These are phyloP conservation scores for Polytolypa hystricis DNA, from an alignment of 2,329 filamentous ascomycete species.

Conservation along the genomic window DNA sequence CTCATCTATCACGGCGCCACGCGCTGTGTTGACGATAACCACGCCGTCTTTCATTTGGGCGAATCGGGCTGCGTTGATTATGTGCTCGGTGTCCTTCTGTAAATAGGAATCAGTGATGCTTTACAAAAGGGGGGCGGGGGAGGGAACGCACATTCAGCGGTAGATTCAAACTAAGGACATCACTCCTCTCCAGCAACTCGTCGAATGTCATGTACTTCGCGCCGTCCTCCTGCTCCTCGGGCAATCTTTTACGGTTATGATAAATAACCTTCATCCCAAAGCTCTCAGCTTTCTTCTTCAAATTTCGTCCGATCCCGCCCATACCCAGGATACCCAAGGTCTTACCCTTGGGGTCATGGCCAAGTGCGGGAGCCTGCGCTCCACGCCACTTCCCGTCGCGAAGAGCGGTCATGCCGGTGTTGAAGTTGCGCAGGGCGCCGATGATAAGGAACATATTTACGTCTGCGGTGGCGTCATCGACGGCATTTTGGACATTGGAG, in stretches of 20 bases:
- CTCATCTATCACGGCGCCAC: slow-evolving; percentile 74
- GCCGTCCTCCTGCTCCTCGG: slow-evolving; percentile 37
- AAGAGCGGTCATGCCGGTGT: slow-evolving; percentile 52
- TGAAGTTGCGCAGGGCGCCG: slow-evolving; percentile 65
- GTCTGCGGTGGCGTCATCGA: slow-evolving; percentile 76
- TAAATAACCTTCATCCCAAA: slow-evolving; percentile 71
- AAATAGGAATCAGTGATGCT: neutral
- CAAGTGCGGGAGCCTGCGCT: slow-evolving; percentile 41
- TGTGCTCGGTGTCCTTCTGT: slow-evolving; percentile 59
- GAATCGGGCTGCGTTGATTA: slow-evolving; percentile 61
- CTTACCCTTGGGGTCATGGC: slow-evolving; percentile 71
- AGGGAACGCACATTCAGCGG: slow-evolving; percentile 59
- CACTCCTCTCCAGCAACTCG: slow-evolving; percentile 55
- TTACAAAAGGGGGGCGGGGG: slow-evolving; percentile 1
- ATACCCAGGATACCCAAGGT: slow-evolving; percentile 71
- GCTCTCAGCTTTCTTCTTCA: slow-evolving; percentile 60
- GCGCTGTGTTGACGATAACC: slow-evolving; percentile 71
- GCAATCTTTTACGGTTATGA: slow-evolving; percentile 56
- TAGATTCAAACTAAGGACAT: slow-evolving; percentile 70
- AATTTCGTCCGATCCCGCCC: slow-evolving; percentile 71
- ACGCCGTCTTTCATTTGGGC: slow-evolving; percentile 66
- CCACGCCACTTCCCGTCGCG: slow-evolving; percentile 60
- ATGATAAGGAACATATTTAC: slow-evolving; percentile 70
- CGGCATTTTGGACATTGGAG: slow-evolving; percentile 70
- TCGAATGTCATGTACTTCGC: slow-evolving; percentile 53